These are phyloP conservation scores for Suillus decipiens DNA, from an alignment of 768 basidiomycete genomes.

Conservation along the genomic window DNA sequence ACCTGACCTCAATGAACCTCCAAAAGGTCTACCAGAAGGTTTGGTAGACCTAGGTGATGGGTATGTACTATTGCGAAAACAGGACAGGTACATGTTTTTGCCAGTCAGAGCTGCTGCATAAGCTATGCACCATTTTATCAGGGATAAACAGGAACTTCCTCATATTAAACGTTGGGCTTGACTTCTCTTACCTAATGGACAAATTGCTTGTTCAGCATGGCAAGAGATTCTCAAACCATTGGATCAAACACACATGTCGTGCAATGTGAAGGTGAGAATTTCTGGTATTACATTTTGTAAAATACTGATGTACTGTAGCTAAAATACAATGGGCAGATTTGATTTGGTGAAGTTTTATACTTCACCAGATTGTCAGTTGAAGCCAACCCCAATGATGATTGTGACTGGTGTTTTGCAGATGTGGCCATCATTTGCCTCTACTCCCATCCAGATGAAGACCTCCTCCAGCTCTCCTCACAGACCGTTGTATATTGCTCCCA, in stretches of 20 bases:
- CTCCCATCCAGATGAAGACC: too few relatives aligned
- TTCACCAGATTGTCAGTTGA: too few relatives aligned
- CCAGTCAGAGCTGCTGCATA: neutral
- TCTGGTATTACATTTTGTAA: too few relatives aligned
- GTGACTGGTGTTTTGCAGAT: too few relatives aligned
- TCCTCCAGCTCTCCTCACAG: too few relatives aligned
- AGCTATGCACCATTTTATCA: neutral
- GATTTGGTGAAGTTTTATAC: too few relatives aligned
- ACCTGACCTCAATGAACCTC: neutral
- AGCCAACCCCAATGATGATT: too few relatives aligned
- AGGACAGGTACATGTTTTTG: neutral
- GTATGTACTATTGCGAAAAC: neutral
- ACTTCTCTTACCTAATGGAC: slow-evolving; percentile 24
- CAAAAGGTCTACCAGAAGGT: neutral
- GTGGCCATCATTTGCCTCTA: too few relatives aligned
- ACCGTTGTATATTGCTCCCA: too few relatives aligned
- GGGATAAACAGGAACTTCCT: neutral
- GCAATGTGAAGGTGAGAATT: slow-evolving; percentile 4
- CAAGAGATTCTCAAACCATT: neutral
- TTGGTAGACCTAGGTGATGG: neutral
- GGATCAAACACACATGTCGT: neutral
- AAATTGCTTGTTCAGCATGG: slow-evolving; percentile 18
- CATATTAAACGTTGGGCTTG: slow-evolving; percentile 18
- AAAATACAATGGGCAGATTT: too few relatives aligned
- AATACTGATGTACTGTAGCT: too few relatives aligned